Evolutionary conservation across 1,284 basidiomycete species (phyloP), one percentile per base, ranked within the genome.

Genomic region (Microbotryum lychnidis-dioicae): DNA sequence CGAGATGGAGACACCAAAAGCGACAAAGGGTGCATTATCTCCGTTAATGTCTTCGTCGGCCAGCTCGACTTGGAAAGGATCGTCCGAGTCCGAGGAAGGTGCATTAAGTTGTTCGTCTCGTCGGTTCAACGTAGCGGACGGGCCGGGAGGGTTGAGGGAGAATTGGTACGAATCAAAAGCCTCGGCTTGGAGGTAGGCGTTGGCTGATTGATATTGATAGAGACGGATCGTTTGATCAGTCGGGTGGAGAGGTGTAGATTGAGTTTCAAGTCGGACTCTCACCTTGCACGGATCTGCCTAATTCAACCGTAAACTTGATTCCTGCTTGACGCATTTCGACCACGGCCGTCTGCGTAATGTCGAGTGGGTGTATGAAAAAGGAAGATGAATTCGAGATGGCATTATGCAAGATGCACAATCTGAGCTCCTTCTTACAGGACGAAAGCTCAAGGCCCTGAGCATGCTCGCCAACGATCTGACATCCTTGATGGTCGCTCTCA

Each of bases 261-360:
- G 52, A 6, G n/a, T 46, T 59, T 44, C n/a, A 45, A 48, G 21
- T 12, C 31, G 21, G 1, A 58, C 48, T 51, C 48, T 51, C 45
- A 50, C 46, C 45, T 54, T 54, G 64, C 25, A 66, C 60, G 8
- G 63, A 66, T 52, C 86, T 81, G 6, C 87, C 84, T 73, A 93
- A 89, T 76, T 96, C 90, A 12, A 91, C 90, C 21, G 83, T 82
- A 31, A 96, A 81, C n/a, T 83, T 83, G 64, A 96, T 76, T 1
- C 90, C 91, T 37, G 80, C 79, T 47, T 81, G 77, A 23, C 83
- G 82, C 14, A 91, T 80, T 8, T 82, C 84, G 56, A 94, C 78
- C 1, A 83, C 85, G n/a, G 88, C 91, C 69, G 84, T 83, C 88
- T 92, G 65, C 33, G 37, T 48, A 57, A 25, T 25, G n/a, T 3